Evolutionary conservation across 441 rosid genomes (phyloP).

Genomic region (Raphanus hybrid): DNA sequence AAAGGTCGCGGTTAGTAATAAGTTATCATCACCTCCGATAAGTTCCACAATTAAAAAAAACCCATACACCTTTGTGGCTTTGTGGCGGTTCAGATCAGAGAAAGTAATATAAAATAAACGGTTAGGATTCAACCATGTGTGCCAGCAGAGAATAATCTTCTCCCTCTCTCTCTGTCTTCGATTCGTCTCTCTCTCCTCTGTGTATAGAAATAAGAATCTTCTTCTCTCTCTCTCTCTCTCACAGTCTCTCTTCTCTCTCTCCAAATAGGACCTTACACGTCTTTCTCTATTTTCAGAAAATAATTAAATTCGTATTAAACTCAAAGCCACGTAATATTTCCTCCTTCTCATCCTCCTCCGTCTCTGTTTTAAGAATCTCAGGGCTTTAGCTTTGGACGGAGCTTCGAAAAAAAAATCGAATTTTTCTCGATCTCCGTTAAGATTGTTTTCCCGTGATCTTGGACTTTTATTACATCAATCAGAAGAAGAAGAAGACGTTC

Average conservation of each 20-base stretch:
- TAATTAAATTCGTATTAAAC: not conserved
- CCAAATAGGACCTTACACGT: slow-evolving; percentile 33
- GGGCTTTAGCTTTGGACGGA: slow-evolving; percentile 18
- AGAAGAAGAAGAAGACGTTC: not conserved
- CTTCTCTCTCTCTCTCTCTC: slow-evolving; percentile 2
- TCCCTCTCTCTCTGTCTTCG: too few relatives aligned
- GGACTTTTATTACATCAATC: not conserved
- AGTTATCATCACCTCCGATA: too few relatives aligned
- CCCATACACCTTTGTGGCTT: too few relatives aligned
- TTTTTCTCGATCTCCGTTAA: too few relatives aligned
- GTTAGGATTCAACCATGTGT: not conserved
- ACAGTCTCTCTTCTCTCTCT: not conserved
- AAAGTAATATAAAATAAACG: not conserved
- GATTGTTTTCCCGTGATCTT: not conserved
- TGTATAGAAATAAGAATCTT: slow-evolving; percentile 26
- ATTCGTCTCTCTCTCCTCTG: slow-evolving; percentile 7
- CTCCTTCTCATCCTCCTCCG: not conserved
- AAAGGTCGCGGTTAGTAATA: too few relatives aligned
- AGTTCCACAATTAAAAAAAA: too few relatives aligned
- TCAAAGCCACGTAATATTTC: not conserved
- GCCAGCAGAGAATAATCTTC: not conserved
- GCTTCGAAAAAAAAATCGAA: not conserved
- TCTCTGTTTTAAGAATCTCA: slow-evolving; percentile 24
- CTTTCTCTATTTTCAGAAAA: slow-evolving; percentile 25
- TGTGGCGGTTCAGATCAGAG: not conserved